These are phyloP conservation scores for Radiomyces spectabilis DNA, from an alignment of 192 early-diverging fungal species.

Conservation along the genomic window DNA sequence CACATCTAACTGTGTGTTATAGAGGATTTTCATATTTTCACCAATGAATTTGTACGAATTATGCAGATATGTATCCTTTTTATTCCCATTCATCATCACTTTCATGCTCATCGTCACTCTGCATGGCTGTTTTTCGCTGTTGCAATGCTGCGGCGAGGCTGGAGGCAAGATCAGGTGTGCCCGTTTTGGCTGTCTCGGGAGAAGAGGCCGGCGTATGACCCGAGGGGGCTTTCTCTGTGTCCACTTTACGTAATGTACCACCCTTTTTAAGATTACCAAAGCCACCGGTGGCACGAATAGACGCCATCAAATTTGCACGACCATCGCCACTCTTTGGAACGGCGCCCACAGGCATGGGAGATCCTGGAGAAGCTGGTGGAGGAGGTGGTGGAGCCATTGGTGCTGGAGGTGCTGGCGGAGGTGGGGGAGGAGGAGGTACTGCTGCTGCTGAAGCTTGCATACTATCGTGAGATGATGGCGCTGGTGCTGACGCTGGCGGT, in stretches of 20 bases:
- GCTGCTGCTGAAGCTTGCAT: neutral
- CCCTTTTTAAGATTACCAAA: slow-evolving; percentile 34
- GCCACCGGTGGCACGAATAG: slow-evolving; percentile 41
- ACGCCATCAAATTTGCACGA: slow-evolving; percentile 34
- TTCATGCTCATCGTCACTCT: slow-evolving; percentile 25
- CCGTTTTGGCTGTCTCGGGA: too few relatives aligned
- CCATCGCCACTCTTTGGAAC: neutral
- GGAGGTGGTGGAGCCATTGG: slow-evolving; percentile 12
- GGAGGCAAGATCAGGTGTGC: slow-evolving; percentile 10
- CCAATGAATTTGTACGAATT: too few relatives aligned
- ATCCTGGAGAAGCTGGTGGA: neutral
- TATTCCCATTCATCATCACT: slow-evolving; percentile 24
- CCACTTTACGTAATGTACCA: neutral
- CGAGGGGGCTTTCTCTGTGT: neutral
- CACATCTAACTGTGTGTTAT: too few relatives aligned
- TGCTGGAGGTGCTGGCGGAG: slow-evolving; percentile 15
- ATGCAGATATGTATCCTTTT: too few relatives aligned
- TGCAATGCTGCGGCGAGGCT: slow-evolving; percentile 16
- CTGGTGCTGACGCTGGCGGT: slow-evolving; percentile 10
- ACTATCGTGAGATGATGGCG: slow-evolving; percentile 18
- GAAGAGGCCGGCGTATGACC: too few relatives aligned
- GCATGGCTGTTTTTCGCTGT: slow-evolving; percentile 16
- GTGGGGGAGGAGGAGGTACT: slow-evolving; percentile 14
- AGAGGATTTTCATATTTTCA: too few relatives aligned
- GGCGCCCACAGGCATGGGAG: neutral